Evolutionary conservation across 345 rosid species (phyloP).

Genomic region (Citrus cavaleriei): DNA sequence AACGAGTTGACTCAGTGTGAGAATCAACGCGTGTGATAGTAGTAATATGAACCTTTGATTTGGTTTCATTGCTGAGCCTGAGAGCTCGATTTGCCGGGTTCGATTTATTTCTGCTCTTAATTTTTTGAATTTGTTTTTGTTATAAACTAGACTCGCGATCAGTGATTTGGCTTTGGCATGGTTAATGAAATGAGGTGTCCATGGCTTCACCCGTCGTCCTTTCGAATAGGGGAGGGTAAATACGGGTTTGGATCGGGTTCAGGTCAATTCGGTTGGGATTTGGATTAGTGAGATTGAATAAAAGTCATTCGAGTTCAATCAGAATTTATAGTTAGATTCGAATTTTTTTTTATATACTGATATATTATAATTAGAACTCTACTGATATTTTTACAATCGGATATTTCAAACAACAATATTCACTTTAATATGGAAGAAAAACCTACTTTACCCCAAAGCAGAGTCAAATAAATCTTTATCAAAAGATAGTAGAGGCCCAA

Average conservation of each 20-base stretch:
- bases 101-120: background rate
- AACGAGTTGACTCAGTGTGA: constrained; percentile 36
- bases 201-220: background rate
- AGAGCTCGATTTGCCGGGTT: too few relatives aligned
- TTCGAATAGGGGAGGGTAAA: background rate
- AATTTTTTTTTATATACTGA: accelerated
- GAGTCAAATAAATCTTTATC: accelerated
- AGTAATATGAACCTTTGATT: constrained; percentile 22
- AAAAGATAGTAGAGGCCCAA: accelerated
- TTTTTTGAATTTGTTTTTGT: too few relatives aligned
- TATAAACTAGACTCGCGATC: too few relatives aligned
- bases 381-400: accelerated
- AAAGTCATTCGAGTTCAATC: too few relatives aligned
- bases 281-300: too few relatives aligned
- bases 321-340: too few relatives aligned
- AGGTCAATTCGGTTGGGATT: too few relatives aligned
- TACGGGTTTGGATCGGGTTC: too few relatives aligned
- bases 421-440: accelerated
- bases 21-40: constrained; percentile 8
- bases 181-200: background rate
- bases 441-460: accelerated
- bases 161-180: background rate
- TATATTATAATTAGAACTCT: too few relatives aligned
- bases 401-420: accelerated
- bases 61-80: constrained; percentile 22